These are phyloP conservation scores for Myxozyma lipomycoides DNA, from an alignment of 805 yeast genomes.

Conservation along the genomic window DNA sequence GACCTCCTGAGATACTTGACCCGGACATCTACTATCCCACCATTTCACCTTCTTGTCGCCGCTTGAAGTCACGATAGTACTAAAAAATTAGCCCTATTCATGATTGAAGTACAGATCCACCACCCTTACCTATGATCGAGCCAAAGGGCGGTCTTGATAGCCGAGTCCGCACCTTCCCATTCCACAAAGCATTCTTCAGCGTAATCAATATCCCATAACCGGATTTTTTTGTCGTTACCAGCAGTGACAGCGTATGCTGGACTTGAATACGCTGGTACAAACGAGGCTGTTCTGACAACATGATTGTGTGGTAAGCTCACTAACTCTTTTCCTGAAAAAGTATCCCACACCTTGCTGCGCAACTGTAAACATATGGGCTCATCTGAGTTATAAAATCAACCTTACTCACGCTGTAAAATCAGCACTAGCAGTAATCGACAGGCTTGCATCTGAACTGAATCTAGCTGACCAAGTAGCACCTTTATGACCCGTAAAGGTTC, in stretches of 20 bases:
- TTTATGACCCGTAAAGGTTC: conserved; percentile 38
- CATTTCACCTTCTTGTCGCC: conserved; percentile 31
- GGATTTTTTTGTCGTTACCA: conserved; percentile 32
- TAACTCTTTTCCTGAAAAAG: conserved; percentile 10
- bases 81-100: neutral
- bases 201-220: conserved; percentile 29
- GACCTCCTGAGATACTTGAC: conserved; percentile 4
- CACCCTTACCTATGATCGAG: conserved; percentile 14
- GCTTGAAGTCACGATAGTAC: conserved; percentile 28
- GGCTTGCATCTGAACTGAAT: conserved; percentile 28
- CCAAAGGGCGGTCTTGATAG: conserved; percentile 31
- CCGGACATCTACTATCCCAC: conserved; percentile 32
- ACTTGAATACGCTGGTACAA: conserved; percentile 14
- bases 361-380: conserved; percentile 1
- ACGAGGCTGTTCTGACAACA: conserved; percentile 26
- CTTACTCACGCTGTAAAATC: conserved; percentile 34
- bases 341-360: conserved; percentile 23
- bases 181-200: conserved; percentile 15
- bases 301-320: conserved; percentile 18
- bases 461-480: conserved; percentile 38
- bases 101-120: too few species aligned
- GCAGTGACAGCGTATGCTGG: conserved; percentile 29
- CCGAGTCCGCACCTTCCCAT: conserved; percentile 29
- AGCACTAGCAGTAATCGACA: conserved; percentile 36
- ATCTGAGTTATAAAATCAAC: neutral